Conservation (phyloP, 2,329 filamentous ascomycete genomes). For the Phyllosticta capitalensis region DNA sequence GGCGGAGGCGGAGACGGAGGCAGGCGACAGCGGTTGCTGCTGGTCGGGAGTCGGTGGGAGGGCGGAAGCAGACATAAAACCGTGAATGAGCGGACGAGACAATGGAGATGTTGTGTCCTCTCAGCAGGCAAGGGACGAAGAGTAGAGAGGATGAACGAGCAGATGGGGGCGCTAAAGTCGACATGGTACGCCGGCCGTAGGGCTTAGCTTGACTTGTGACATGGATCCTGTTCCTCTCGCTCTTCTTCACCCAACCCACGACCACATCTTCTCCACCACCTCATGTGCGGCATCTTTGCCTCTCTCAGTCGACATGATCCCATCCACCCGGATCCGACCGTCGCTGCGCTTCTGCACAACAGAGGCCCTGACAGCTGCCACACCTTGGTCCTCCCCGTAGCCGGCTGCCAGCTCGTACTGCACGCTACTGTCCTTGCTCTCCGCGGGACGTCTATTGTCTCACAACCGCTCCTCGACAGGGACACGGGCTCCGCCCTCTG, state of each 20-base stretch:
- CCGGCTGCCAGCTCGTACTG: conserved; percentile 47
- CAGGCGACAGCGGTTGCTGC: neutral
- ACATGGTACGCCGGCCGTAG: neutral
- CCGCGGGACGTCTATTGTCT: conserved; percentile 61
- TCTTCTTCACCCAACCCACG: conserved; percentile 2
- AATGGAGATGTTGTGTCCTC: neutral
- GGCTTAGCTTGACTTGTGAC: conserved; percentile 1
- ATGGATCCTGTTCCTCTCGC: neutral
- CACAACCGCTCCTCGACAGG: conserved; percentile 61
- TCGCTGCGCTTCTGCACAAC: conserved; percentile 20
- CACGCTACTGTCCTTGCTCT: conserved; percentile 83
- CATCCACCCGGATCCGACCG: conserved; percentile 18
- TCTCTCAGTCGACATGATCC: conserved; percentile 30
- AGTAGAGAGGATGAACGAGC: neutral
- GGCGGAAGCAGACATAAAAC: neutral
- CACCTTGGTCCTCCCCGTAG: conserved; percentile 15
- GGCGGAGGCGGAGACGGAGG: neutral
- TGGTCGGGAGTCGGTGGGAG: neutral
- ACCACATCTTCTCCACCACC: neutral
- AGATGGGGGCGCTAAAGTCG: neutral
- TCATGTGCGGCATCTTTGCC: conserved; percentile 43
- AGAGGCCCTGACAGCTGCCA: conserved; percentile 25
- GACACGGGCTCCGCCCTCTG: conserved; percentile 60
- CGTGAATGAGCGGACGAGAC: neutral
- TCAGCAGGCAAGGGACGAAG: neutral